Conservation (phyloP, 2,329 filamentous ascomycete genomes). For the Xylaria sp. region DNA sequence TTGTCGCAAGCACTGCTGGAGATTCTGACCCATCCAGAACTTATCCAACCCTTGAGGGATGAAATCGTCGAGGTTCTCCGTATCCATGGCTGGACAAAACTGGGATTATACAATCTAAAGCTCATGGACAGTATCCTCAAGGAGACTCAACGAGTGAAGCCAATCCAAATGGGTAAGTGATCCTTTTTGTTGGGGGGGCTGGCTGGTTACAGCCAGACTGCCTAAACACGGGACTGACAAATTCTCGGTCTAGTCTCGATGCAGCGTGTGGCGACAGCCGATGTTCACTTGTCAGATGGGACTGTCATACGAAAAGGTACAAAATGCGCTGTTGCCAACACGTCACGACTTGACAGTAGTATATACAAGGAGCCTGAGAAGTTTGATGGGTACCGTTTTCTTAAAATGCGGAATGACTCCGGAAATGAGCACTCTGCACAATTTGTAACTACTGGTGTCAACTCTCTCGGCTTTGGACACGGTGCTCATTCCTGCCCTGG, state of each 20-base stretch:
- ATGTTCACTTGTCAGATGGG: slow-evolving; percentile 19
- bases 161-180: slow-evolving; percentile 8
- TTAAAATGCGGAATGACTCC: not conserved
- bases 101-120: slow-evolving; percentile 14
- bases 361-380: slow-evolving; percentile 10
- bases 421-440: slow-evolving; percentile 12
- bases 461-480: slow-evolving; percentile 11
- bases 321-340: slow-evolving; percentile 6
- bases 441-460: slow-evolving; percentile 7
- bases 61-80: slow-evolving; percentile 7
- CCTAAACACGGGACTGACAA: not conserved
- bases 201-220: not conserved
- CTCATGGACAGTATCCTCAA: slow-evolving; percentile 24
- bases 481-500: slow-evolving; percentile 19
- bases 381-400: slow-evolving; percentile 22
- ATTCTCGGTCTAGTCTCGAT: not conserved
- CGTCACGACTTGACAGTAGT: not conserved
- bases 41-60: slow-evolving; percentile 6
- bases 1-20: slow-evolving; percentile 10
- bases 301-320: slow-evolving; percentile 8
- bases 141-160: slow-evolving; percentile 22
- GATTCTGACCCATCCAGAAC: slow-evolving; percentile 3
- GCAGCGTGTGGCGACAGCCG: not conserved
- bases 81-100: slow-evolving; percentile 11
- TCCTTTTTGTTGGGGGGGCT: too few relatives aligned